A percentile compares a stretch with the other conserved stretches of the same genome.
Evolutionary conservation across 805 yeast species (phyloP).

Genomic region (Hagleromyces aurorensis): DNA sequence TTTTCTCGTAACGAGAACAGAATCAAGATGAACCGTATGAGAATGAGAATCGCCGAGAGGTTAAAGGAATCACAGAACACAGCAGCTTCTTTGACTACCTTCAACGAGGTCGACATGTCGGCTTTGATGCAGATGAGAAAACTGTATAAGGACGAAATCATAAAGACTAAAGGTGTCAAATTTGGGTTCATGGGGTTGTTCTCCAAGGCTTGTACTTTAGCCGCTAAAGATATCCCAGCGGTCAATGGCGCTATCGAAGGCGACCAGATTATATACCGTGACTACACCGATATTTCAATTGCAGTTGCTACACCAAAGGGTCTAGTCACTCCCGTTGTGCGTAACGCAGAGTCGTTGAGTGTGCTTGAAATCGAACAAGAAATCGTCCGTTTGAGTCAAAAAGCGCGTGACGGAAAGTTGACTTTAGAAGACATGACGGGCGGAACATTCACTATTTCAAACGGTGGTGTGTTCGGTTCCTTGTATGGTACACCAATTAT

Average conservation of each 20-base stretch:
- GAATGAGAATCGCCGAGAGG: slow-evolving; percentile 97
- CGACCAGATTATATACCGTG: slow-evolving; percentile 91
- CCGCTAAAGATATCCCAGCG: slow-evolving; percentile 90
- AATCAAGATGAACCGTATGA: slow-evolving; percentile 99
- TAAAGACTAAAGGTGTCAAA: slow-evolving; percentile 89
- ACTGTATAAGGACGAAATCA: slow-evolving; percentile 90
- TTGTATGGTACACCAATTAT: slow-evolving; percentile 97
- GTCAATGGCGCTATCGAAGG: slow-evolving; percentile 93
- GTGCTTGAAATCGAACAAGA: slow-evolving; percentile 87
- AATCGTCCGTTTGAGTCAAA: slow-evolving; percentile 70
- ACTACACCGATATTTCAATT: slow-evolving; percentile 88
- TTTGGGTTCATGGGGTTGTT: slow-evolving; percentile 99
- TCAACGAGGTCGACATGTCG: slow-evolving; percentile 97
- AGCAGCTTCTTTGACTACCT: slow-evolving; percentile 95
- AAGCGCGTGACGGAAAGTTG: slow-evolving; percentile 95
- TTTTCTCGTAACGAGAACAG: slow-evolving; percentile 83
- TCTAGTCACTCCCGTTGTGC: slow-evolving; percentile 92
- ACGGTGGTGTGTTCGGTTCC: slow-evolving; percentile 99
- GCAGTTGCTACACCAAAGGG: slow-evolving; percentile 99
- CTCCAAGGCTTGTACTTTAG: slow-evolving; percentile 86
- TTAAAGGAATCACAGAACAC: slow-evolving; percentile 98
- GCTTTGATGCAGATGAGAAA: slow-evolving; percentile 89
- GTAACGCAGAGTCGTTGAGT: slow-evolving; percentile 89
- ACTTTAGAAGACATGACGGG: slow-evolving; percentile 98
- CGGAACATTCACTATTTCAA: slow-evolving; percentile 97